These are phyloP conservation scores for Trichosporon asahii DNA, from an alignment of 1,284 basidiomycete genomes.

Conservation along the genomic window DNA sequence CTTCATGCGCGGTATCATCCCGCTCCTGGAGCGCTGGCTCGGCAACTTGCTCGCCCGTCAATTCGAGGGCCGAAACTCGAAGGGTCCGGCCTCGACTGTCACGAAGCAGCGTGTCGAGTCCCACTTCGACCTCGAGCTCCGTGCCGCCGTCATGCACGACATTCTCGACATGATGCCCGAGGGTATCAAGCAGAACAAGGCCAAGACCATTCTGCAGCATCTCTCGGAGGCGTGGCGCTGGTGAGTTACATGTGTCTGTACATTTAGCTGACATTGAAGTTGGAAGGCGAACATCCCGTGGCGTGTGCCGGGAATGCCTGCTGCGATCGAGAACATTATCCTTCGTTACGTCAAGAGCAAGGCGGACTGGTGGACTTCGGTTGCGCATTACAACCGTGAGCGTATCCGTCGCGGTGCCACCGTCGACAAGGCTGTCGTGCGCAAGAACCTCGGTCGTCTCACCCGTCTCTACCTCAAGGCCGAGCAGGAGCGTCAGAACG, in stretches of 20 bases:
- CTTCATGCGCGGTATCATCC: constrained; percentile 98
- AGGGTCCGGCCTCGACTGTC: constrained; percentile 84
- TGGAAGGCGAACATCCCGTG: constrained; percentile 93
- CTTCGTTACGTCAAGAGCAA: constrained; percentile 99
- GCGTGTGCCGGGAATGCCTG: constrained; percentile 58
- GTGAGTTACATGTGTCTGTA: too few relatives aligned
- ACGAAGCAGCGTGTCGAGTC: constrained; percentile 99
- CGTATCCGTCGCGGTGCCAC: constrained; percentile 76
- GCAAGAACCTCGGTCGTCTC: constrained; percentile 55
- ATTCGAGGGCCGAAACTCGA: constrained; percentile 95
- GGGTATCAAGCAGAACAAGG: constrained; percentile 78
- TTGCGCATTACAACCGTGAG: constrained; percentile 61
- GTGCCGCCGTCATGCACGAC: constrained; percentile 99
- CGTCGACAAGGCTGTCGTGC: constrained; percentile 91
- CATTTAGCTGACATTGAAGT: neutral
- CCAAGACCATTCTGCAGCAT: constrained; percentile 97
- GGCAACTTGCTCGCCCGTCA: constrained; percentile 96
- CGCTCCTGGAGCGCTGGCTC: constrained; percentile 94
- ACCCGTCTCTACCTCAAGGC: constrained; percentile 86
- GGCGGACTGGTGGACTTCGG: constrained; percentile 98
- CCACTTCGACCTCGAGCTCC: constrained; percentile 94
- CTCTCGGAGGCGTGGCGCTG: constrained; percentile 64
- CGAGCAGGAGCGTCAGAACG: constrained; percentile 95
- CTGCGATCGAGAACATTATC: constrained; percentile 98
- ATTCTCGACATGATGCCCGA: constrained; percentile 97